Evolutionary conservation across 2,329 filamentous ascomycete species (phyloP).

Genomic region (Cladosporium sp.): DNA sequence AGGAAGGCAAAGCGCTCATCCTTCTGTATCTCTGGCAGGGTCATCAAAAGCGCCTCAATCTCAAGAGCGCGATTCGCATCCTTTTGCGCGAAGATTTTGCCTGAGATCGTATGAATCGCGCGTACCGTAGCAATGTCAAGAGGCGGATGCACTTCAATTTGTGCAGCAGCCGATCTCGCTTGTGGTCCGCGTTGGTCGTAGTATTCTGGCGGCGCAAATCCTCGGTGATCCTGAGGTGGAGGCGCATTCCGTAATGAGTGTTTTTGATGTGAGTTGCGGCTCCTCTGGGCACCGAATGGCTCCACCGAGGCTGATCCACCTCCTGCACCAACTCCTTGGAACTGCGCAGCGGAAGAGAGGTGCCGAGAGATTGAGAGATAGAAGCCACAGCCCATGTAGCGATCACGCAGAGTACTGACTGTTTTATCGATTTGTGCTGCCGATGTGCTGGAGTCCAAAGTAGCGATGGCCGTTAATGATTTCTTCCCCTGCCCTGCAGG

Average conservation of each 20-base stretch:
- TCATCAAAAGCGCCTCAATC: conserved; percentile 91
- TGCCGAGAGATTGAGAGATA: conserved; percentile 77
- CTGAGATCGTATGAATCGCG: conserved; percentile 83
- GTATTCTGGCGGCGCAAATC: conserved; percentile 73
- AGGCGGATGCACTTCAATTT: conserved; percentile 59
- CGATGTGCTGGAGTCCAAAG: conserved; percentile 73
- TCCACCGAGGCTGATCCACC: conserved; percentile 16
- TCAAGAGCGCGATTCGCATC: conserved; percentile 57
- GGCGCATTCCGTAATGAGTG: conserved; percentile 39
- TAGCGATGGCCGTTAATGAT: conserved; percentile 73
- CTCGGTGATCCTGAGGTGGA: conserved; percentile 51
- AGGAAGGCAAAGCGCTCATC: conserved; percentile 94
- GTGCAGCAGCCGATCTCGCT: conserved; percentile 28
- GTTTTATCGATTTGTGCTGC: conserved; percentile 77
- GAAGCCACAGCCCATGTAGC: conserved; percentile 80
- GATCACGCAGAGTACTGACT: conserved; percentile 74
- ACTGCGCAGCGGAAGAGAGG: conserved; percentile 62
- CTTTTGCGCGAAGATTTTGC: conserved; percentile 66
- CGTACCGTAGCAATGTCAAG: conserved; percentile 72
- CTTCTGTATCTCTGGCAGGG: conserved; percentile 71
- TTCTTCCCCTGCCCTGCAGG: conserved; percentile 53
- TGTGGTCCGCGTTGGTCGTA: conserved; percentile 63
- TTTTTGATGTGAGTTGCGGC: conserved; percentile 16
- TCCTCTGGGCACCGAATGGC: conserved; percentile 29
- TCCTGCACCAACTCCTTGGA: neutral